A percentile compares a stretch with the other conserved stretches of the same genome.
Evolutionary conservation across 192 early-diverging fungal species (phyloP).

Genomic region (Allomyces arbusculus): DNA sequence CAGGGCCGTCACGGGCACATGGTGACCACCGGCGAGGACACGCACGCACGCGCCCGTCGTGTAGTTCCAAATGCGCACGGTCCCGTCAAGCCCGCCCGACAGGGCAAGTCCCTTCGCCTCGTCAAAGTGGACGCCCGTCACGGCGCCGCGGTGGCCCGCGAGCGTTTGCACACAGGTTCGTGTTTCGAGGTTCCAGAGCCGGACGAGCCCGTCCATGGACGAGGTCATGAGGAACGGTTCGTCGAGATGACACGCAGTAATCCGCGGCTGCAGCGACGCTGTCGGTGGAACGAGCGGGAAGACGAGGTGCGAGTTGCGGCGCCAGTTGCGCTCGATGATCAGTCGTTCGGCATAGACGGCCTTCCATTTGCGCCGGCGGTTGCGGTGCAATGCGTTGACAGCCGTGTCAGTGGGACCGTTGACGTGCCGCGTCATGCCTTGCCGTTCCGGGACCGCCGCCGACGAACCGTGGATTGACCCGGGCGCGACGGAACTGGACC

Average conservation of each 20-base stretch:
- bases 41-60: no score
- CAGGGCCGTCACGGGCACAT: no score
- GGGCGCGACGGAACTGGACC: no score
- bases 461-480: no score
- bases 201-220: constrained; percentile 75
- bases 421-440: no score
- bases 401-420: no score
- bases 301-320: constrained; percentile 52
- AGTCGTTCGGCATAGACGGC: constrained; percentile 82
- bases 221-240: constrained; percentile 80
- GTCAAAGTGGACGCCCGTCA: constrained; percentile 68
- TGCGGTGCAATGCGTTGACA: no score
- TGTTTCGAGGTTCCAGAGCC: constrained; percentile 80
- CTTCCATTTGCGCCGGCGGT: constrained; percentile 65
- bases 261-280: constrained; percentile 50
- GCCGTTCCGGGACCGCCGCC: no score
- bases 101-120: constrained; percentile 15
- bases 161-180: constrained; percentile 72
- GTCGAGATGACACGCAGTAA: constrained; percentile 49
- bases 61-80: constrained; percentile 71
- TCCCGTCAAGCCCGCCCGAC: constrained; percentile 82
- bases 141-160: constrained; percentile 52
- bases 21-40: no score
- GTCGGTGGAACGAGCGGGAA: constrained; percentile 64
- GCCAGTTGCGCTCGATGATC: constrained; percentile 85